Conservation (phyloP, 73 alveolate species). For the Tetrahymena borealis region DNA sequence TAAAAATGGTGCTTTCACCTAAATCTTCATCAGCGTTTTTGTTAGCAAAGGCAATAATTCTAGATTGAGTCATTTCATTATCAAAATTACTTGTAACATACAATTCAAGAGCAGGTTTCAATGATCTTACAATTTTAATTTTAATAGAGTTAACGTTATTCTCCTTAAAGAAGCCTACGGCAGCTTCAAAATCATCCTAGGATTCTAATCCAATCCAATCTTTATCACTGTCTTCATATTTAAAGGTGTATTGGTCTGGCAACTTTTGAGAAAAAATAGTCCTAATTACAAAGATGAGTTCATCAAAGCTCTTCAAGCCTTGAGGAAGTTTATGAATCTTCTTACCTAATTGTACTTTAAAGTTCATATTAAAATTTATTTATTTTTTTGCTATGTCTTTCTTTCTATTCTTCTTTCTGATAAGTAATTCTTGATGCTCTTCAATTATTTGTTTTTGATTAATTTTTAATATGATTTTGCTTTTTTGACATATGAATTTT, state of each 20-base stretch:
- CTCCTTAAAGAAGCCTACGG: neutral
- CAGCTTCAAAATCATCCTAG: neutral
- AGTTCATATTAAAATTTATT: no score
- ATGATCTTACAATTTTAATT: neutral
- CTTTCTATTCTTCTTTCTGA: no score
- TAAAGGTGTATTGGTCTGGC: neutral
- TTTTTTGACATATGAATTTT: no score
- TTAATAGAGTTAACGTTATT: neutral
- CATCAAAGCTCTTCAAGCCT: neutral
- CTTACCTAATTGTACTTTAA: neutral
- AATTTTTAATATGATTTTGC: no score
- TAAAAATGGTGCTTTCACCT: neutral
- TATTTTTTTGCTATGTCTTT: no score
- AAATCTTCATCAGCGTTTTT: neutral
- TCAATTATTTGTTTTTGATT: no score
- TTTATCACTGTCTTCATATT: neutral
- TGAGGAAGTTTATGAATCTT: neutral
- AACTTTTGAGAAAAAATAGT: neutral
- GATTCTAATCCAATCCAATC: neutral
- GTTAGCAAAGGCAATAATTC: neutral
- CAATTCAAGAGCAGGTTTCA: neutral
- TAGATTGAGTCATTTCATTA: neutral
- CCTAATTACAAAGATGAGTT: neutral
- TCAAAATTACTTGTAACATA: neutral
- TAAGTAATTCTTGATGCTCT: no score